These are phyloP conservation scores for Pelargonium fulgidum DNA, from an alignment of 441 rosid genomes.

Conservation along the genomic window DNA sequence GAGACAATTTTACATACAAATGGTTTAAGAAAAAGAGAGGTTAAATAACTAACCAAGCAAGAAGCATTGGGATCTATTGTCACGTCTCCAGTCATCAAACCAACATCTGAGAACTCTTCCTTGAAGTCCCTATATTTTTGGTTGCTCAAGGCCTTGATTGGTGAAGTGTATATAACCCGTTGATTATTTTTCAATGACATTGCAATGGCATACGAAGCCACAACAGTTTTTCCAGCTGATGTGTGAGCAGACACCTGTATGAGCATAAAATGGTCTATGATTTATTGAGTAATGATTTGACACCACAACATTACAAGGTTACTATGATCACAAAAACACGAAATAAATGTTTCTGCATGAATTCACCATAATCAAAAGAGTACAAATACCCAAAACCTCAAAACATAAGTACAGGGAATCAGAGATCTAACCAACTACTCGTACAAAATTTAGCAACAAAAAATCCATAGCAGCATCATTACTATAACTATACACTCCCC, in stretches of 20 bases:
- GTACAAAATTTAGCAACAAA: background rate
- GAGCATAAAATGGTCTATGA: constrained; percentile 9
- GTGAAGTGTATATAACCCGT: constrained; percentile 90
- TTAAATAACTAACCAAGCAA: constrained; percentile 50
- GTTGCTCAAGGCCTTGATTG: constrained; percentile 94
- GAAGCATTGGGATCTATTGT: constrained; percentile 96
- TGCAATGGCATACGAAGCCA: constrained; percentile 89
- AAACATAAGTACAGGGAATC: background rate
- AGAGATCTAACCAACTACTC: background rate
- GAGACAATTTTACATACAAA: constrained; percentile 8
- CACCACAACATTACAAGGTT: background rate
- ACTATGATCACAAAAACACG: background rate
- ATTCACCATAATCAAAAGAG: background rate
- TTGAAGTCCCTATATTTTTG: constrained; percentile 95
- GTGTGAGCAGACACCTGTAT: constrained; percentile 93
- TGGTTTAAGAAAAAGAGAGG: background rate
- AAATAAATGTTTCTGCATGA: background rate
- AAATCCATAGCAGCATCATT: background rate
- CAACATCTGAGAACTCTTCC: constrained; percentile 95
- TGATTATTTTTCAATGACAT: constrained; percentile 84
- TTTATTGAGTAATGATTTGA: background rate
- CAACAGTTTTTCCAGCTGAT: constrained; percentile 97
- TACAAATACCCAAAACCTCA: background rate
- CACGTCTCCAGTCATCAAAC: constrained; percentile 97
- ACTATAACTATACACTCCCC: background rate